Percentiles rank a stretch among this genome's conserved stretches.
These are phyloP conservation scores for Metschnikowia similis DNA, from an alignment of 805 yeast species.

Conservation along the genomic window DNA sequence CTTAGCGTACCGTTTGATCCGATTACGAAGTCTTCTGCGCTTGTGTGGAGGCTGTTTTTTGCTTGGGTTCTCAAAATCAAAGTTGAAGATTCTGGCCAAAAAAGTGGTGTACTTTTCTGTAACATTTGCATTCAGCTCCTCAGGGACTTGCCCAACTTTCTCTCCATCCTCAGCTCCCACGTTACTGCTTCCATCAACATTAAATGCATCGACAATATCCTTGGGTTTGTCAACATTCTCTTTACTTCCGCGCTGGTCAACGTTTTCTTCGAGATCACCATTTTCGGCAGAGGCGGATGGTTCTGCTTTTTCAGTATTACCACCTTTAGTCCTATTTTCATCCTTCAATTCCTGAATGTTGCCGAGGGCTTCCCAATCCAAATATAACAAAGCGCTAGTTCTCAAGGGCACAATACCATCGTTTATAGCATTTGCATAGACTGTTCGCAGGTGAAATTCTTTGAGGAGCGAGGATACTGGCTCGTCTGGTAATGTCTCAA, in stretches of 20 bases:
- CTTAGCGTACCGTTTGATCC: constrained; percentile 12
- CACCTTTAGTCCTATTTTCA: neutral
- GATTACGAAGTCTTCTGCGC: constrained; percentile 7
- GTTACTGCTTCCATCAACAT: neutral
- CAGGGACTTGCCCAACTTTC: constrained; percentile 30
- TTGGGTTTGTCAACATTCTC: neutral
- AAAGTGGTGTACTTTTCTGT: constrained; percentile 13
- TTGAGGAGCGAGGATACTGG: constrained; percentile 31
- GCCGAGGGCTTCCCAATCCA: constrained; percentile 42
- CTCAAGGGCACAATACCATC: constrained; percentile 46
- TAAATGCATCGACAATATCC: neutral
- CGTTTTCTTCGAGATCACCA: neutral
- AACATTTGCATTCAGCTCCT: constrained; percentile 14
- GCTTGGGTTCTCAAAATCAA: constrained; percentile 8
- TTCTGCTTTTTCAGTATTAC: neutral
- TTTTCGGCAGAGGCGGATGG: neutral
- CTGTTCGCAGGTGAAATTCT: constrained; percentile 30
- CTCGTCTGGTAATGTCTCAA: constrained; percentile 39
- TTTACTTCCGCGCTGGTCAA: neutral
- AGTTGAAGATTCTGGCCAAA: constrained; percentile 11
- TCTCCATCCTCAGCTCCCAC: neutral
- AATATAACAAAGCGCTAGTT: constrained; percentile 38
- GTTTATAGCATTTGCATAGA: constrained; percentile 43
- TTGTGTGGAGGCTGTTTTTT: constrained; percentile 8
- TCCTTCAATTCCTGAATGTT: constrained; percentile 27